Conservation (phyloP, 148 eudicot genomes). For the Camellia granthamiana region DNA sequence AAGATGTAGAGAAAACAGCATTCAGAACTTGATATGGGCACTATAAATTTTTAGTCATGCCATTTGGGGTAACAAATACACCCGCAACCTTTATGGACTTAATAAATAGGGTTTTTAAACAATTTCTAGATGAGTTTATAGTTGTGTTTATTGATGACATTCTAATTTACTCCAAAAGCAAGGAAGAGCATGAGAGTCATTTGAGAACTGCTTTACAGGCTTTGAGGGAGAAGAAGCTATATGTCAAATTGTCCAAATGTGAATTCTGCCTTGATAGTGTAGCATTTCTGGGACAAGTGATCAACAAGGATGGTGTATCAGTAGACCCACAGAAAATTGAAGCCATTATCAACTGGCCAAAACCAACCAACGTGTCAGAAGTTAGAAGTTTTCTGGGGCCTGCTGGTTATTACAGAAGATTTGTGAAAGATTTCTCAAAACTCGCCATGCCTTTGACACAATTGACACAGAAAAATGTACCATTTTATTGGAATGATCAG, state of each 20-base stretch:
- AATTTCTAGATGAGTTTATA: neutral
- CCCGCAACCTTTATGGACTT: too few species aligned
- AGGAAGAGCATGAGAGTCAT: too few species aligned
- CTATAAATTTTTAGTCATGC: too few species aligned
- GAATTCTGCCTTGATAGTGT: too few species aligned
- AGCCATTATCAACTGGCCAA: neutral
- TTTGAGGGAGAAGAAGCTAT: too few species aligned
- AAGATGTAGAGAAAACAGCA: too few species aligned
- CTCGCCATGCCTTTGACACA: neutral
- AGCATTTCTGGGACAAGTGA: neutral
- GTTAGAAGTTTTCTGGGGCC: slow-evolving; percentile 15
- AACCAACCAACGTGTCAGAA: neutral
- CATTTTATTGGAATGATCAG: neutral
- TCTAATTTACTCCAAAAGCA: too few species aligned
- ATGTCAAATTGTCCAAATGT: too few species aligned
- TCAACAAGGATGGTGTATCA: neutral
- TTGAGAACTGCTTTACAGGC: too few species aligned
- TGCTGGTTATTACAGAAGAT: slow-evolving; percentile 13
- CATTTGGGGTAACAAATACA: too few species aligned
- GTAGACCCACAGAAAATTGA: slow-evolving; percentile 7
- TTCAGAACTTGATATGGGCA: neutral
- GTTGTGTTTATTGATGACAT: too few species aligned
- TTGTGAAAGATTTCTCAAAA: neutral
- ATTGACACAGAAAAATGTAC: neutral
- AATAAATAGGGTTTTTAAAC: too few species aligned